Evolutionary conservation across 345 rosid species (phyloP), one percentile per base, ranked within the genome.

Genomic region (Camelina laxa): DNA sequence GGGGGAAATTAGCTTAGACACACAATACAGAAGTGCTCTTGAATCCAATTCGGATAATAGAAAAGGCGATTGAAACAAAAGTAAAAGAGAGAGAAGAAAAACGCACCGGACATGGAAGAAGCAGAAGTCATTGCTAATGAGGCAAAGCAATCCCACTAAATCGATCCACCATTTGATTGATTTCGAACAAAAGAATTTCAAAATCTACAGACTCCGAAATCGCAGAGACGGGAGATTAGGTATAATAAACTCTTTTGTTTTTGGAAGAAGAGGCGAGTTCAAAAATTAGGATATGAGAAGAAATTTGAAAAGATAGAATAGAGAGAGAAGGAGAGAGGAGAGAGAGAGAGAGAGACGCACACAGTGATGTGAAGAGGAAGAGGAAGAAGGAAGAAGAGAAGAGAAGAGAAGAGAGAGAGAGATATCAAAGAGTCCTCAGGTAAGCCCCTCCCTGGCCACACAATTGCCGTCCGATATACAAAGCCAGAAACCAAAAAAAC

Each of bases 21-120:
- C n/a, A n/a, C n/a, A n/a, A n/a, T n/a, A n/a, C n/a, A n/a, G n/a
- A n/a, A n/a, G n/a, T n/a, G n/a, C 9, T 14, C 35, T 47, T 8
- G 27, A 35, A 14, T 15, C 21, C 47, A 56, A 16, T n/a, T 47
- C 30, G 30, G 30, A 27, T 27, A 27, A 17, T 7, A 55, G 19
- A 15, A 41, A 17, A n/a, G 33, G 31, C 7, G 35, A 56, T 6
- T 6, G 44, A 50, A 22, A 51, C 49, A 30, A 30, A 54, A 60
- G 42, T 27, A 41, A 9, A 2, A 21, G 35, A 41, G 9, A 11
- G 16, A 44, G 15, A 66, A 6, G 48, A 51, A 54, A 54, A 9
- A 70, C 79, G 53, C 24, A 95, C 99, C 92, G 54, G 97, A 84
- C 82, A 90, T 72, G 36, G 97, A 87, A 84, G 96, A 47, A 87